These are phyloP conservation scores for Colletotrichum coccodes DNA, from an alignment of 2,329 filamentous ascomycete genomes.

Conservation along the genomic window DNA sequence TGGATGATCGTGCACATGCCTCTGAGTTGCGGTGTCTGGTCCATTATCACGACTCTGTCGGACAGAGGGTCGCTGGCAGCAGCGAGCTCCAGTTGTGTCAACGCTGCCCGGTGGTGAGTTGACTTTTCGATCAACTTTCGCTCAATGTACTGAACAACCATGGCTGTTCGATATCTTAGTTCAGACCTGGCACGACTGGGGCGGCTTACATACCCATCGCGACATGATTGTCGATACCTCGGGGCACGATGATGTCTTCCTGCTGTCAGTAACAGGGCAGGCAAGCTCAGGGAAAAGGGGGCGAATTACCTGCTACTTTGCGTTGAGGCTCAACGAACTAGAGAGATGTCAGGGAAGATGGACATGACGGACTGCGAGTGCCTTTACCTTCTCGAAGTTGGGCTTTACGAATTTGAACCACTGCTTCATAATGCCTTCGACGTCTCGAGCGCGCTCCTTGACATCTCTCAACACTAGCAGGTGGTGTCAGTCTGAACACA, in stretches of 20 bases:
- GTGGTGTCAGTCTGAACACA: conserved; percentile 22
- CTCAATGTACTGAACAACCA: conserved; percentile 94
- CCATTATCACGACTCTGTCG: conserved; percentile 77
- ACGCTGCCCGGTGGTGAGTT: conserved; percentile 79
- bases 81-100: conserved; percentile 79
- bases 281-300: not conserved
- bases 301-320: conserved; percentile 76
- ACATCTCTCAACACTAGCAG: conserved; percentile 83
- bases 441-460: conserved; percentile 86
- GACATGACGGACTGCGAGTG: not conserved
- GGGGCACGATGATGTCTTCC: conserved; percentile 89
- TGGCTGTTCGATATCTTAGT: conserved; percentile 60
- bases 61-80: conserved; percentile 79
- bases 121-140: conserved; percentile 90
- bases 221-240: conserved; percentile 93
- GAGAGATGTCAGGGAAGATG: not conserved
- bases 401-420: conserved; percentile 98
- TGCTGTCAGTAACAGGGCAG: conserved; percentile 26
- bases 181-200: not conserved
- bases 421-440: conserved; percentile 96
- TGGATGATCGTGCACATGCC: conserved; percentile 94
- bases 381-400: conserved; percentile 81
- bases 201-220: conserved; percentile 73
- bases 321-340: conserved; percentile 91
- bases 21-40: conserved; percentile 81